phyloP scores from a whole-genome alignment of 345 rosid genomes.

The Brassica carinata region DNA sequence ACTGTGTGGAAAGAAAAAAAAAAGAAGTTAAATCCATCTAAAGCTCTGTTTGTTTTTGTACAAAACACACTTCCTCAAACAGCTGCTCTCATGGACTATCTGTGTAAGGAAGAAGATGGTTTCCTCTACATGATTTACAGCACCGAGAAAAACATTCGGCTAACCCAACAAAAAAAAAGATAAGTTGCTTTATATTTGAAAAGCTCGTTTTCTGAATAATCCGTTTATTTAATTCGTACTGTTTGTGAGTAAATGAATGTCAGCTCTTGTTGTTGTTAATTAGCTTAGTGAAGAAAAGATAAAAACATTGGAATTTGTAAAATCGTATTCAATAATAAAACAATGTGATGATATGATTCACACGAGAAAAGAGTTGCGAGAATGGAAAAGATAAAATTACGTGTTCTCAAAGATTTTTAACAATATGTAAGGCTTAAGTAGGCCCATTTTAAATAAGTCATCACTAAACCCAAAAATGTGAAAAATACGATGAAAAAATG shows the following conservation, averaged over 20 bases:
- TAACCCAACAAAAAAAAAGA: conserved; percentile 4
- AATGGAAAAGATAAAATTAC: background rate
- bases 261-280: conserved; percentile 30
- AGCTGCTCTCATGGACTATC: conserved; percentile 60
- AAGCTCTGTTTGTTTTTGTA: no score
- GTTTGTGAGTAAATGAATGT: conserved; percentile 41
- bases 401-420: background rate
- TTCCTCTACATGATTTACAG: conserved; percentile 80
- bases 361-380: conserved; percentile 7
- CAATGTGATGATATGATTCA: conserved; percentile 33
- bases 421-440: background rate
- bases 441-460: background rate
- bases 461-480: background rate
- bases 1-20: background rate
- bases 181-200: background rate
- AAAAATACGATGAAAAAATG: no score
- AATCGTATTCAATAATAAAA: conserved; percentile 26
- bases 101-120: conserved; percentile 74
- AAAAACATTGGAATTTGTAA: conserved; percentile 37
- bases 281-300: conserved; percentile 41
- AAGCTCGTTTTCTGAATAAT: conserved; percentile 16
- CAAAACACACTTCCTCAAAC: background rate
- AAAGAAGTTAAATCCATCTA: no score
- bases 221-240: conserved; percentile 33
- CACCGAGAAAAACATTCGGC: conserved; percentile 75